Evolutionary conservation across 2,329 filamentous ascomycete species (phyloP).

Genomic region (Nigrograna mackinnonii): DNA sequence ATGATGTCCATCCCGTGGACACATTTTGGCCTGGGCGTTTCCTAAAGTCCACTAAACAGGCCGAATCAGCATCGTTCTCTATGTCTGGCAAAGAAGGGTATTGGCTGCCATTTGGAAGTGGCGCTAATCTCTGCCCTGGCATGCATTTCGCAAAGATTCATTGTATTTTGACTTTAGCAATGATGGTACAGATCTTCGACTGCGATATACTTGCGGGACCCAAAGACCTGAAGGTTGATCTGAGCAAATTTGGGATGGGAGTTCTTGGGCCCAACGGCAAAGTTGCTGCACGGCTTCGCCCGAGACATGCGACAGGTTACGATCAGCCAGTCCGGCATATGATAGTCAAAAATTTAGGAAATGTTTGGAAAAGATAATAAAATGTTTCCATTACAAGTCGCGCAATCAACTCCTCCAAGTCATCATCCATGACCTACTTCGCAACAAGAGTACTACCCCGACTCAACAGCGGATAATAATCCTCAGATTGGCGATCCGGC

Average conservation of each 20-base stretch:
- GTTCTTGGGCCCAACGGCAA: conserved; percentile 8
- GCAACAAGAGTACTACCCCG: no score
- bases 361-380: no score
- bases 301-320: no score
- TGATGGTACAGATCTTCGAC: conserved; percentile 26
- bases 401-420: no score
- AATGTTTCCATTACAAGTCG: no score
- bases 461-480: no score
- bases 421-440: no score
- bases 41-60: conserved; percentile 11
- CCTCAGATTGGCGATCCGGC: no score
- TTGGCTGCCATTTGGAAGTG: conserved; percentile 41
- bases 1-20: conserved; percentile 25
- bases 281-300: conserved; percentile 7
- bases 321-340: no score
- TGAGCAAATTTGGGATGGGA: conserved; percentile 11
- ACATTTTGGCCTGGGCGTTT: conserved; percentile 43
- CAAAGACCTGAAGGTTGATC: conserved; percentile 6
- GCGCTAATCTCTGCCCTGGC: conserved; percentile 38
- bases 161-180: conserved; percentile 30
- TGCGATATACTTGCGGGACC: conserved; percentile 8
- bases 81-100: conserved; percentile 29
- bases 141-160: conserved; percentile 42
- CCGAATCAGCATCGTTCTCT: conserved; percentile 18
- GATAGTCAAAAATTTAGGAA: no score